Conservation (phyloP, 768 basidiomycete species). For the Boletus sensibilis region DNA sequence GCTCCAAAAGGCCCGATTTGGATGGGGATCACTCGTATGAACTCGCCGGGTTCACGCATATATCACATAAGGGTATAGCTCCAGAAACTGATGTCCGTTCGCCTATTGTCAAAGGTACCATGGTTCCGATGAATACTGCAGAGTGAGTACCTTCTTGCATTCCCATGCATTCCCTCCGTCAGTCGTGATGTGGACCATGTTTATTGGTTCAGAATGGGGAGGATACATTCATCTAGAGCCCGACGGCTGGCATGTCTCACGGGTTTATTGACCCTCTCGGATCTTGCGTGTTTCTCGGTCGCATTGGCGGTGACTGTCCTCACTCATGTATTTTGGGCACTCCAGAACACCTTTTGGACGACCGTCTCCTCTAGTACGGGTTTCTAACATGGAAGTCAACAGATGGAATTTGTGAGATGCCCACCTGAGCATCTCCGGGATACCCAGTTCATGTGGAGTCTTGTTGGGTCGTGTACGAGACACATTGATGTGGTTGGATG, state of each 20-base stretch:
- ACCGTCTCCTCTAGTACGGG: constrained; percentile 22
- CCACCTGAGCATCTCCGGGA: neutral
- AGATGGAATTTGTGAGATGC: constrained; percentile 3
- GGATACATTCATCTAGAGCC: constrained; percentile 10
- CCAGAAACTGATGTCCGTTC: constrained; percentile 29
- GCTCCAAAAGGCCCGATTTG: neutral
- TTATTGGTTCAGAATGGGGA: constrained; percentile 14
- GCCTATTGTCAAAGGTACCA: constrained; percentile 24
- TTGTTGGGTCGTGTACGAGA: constrained; percentile 5
- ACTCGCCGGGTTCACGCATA: constrained; percentile 14
- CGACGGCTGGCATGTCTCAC: constrained; percentile 5
- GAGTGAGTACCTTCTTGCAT: constrained; percentile 22
- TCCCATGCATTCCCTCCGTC: neutral
- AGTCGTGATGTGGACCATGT: constrained; percentile 10
- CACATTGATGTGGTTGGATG: neutral
- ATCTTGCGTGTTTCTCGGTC: constrained; percentile 18
- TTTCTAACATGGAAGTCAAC: constrained; percentile 4
- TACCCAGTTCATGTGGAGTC: neutral
- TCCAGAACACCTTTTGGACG: constrained; percentile 27
- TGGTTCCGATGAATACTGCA: constrained; percentile 19
- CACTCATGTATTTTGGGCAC: constrained; percentile 18
- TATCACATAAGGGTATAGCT: constrained; percentile 9
- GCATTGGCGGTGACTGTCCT: constrained; percentile 14
- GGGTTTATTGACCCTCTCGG: constrained; percentile 8
- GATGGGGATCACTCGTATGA: constrained; percentile 3